Evolutionary conservation across 23 red algal species (phyloP).

Genomic region (Gracilariopsis chorda): DNA sequence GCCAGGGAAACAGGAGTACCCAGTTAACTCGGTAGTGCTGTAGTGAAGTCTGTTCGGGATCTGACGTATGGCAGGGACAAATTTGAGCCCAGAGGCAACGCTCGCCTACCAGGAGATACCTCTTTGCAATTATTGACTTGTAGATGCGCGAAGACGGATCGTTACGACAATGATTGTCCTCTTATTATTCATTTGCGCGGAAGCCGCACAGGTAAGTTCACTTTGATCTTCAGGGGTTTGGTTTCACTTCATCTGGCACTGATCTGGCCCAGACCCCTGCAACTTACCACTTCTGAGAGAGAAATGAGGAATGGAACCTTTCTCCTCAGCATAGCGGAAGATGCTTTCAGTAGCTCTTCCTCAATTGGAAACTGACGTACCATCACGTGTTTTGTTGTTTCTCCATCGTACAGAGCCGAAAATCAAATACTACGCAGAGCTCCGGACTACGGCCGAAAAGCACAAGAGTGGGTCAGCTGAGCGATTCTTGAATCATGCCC

Average conservation of each 20-base stretch:
- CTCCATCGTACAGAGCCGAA: slow-evolving; percentile 71
- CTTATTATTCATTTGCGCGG: slow-evolving; percentile 56
- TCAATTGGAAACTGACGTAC: no score
- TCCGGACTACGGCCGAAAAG: slow-evolving; percentile 22
- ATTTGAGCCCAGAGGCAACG: slow-evolving; percentile 21
- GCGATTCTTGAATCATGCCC: neutral
- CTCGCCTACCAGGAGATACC: slow-evolving; percentile 35
- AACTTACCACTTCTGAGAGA: no score
- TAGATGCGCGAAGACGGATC: neutral
- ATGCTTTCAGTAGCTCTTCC: no score
- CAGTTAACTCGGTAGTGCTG: neutral
- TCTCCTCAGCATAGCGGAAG: no score
- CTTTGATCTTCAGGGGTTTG: no score
- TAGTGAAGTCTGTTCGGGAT: slow-evolving; percentile 26
- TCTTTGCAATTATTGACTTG: slow-evolving; percentile 45
- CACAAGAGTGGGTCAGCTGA: neutral
- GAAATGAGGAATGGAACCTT: no score
- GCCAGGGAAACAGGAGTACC: slow-evolving; percentile 54
- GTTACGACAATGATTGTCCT: neutral
- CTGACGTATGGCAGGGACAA: slow-evolving; percentile 37
- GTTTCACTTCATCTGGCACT: no score
- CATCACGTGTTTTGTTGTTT: neutral
- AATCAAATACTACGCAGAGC: slow-evolving; percentile 83
- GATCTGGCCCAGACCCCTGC: no score
- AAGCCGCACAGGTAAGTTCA: slow-evolving; percentile 63